Evolutionary conservation across 345 rosid species (phyloP).

Genomic region (Heritiera littoralis): DNA sequence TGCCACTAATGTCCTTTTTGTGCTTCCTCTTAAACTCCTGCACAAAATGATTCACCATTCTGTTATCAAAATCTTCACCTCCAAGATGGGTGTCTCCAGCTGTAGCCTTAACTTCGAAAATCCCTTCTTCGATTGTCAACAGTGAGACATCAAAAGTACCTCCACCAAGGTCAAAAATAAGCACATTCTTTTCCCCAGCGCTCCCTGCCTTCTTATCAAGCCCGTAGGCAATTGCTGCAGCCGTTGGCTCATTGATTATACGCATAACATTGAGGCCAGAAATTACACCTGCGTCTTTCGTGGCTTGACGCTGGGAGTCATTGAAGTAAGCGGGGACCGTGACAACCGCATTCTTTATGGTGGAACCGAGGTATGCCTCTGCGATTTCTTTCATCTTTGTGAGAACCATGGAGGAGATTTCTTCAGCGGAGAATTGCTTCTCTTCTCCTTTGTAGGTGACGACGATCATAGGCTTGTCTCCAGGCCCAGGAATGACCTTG

Average conservation of each 20-base stretch:
- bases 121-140: slow-evolving; percentile 30
- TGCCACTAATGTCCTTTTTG: slow-evolving; percentile 27
- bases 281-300: slow-evolving; percentile 51
- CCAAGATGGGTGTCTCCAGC: slow-evolving; percentile 34
- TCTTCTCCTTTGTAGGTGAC: slow-evolving; percentile 48
- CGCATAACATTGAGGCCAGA: slow-evolving; percentile 49
- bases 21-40: slow-evolving; percentile 49
- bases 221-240: slow-evolving; percentile 52
- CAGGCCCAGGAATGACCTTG: slow-evolving; percentile 43
- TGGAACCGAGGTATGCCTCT: slow-evolving; percentile 37
- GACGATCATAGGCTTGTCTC: slow-evolving; percentile 49
- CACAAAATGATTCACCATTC: slow-evolving; percentile 49
- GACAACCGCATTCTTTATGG: slow-evolving; percentile 40
- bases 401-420: slow-evolving; percentile 49
- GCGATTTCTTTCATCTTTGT: slow-evolving; percentile 49
- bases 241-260: slow-evolving; percentile 50
- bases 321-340: slow-evolving; percentile 52
- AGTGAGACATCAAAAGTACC: slow-evolving; percentile 34
- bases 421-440: slow-evolving; percentile 47
- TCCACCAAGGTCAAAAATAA: slow-evolving; percentile 28
- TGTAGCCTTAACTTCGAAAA: slow-evolving; percentile 35
- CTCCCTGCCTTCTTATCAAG: slow-evolving; percentile 44
- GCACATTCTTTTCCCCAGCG: slow-evolving; percentile 19
- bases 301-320: slow-evolving; percentile 52
- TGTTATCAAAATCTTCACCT: slow-evolving; percentile 33